phyloP scores from a whole-genome alignment of 169 alveolate species.

The Plasmodium knowlesi region DNA sequence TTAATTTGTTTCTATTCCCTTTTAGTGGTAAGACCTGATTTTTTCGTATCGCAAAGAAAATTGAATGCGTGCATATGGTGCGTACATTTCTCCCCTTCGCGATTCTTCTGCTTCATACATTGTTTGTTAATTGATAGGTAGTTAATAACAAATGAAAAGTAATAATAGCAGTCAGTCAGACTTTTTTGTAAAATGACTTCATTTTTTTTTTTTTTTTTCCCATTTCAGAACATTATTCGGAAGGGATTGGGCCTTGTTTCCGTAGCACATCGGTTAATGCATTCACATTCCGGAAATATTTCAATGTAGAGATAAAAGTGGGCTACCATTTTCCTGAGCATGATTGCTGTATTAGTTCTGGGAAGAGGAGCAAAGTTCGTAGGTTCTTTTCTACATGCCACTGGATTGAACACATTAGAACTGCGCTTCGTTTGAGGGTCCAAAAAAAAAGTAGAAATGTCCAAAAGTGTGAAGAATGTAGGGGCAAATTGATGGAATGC shows the following conservation, averaged over 20 bases:
- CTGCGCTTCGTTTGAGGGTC: neutral
- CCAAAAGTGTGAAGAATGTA: neutral
- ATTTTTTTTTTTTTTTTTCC: conserved; percentile 6
- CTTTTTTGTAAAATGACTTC: neutral
- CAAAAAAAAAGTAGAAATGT: neutral
- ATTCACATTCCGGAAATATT: neutral
- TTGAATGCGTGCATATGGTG: neutral
- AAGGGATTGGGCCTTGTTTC: conserved; percentile 3
- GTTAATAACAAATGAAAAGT: neutral
- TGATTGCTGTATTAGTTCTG: neutral
- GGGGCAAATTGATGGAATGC: neutral
- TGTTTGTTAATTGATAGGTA: neutral
- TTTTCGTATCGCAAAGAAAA: neutral
- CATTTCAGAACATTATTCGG: neutral
- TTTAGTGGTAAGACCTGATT: conserved; percentile 12
- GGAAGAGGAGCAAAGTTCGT: neutral
- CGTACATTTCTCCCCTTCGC: neutral
- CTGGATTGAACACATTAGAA: neutral
- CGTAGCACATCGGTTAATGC: neutral
- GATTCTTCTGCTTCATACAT: neutral
- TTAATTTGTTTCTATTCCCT: conserved; percentile 6
- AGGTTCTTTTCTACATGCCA: neutral
- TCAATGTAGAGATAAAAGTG: neutral
- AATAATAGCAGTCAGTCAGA: neutral
- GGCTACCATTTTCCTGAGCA: neutral